Base-by-base conservation (phyloP, 306 rosid genomes). In the Chamaecrista fasciculata region DNA sequence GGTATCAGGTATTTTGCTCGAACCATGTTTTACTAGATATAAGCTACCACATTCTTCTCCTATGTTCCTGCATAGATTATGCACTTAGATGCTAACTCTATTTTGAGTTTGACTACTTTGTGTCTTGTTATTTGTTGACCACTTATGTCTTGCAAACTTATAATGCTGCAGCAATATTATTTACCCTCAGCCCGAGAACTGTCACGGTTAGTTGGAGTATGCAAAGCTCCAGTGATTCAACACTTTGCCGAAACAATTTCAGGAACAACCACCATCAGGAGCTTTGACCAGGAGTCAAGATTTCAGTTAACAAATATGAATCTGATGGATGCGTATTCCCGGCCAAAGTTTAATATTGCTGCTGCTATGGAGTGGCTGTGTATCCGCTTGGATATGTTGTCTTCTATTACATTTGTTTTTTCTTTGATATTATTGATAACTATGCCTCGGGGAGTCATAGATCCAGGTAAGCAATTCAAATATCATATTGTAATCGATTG, bases 161-260 rank as follows among this genome's bases (percentile, higher is more conserved):
- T n/a, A n/a, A 25, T 31, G 5, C 19, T 33, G 46, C 46, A 59
- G 46, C 65, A 59, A 59, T 19, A 59, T 21, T 59, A 59, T 59
- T 33, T 59, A 53, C 60, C 95, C 59, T 56, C 89, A 16, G 84
- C 94, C 4, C 61, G 88, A 58, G 91, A 90, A 64, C 79, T 90
- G 37, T 57, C 91, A 18, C 83, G 95, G 3, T 75, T 87, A 71
- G 81, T 78, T 59, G 96, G 90, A 19, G 83, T 87, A 31, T 84
- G 87, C 85, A 80, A 90, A 74, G 91, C 95, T 70, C 91, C 91
- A 12, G 76, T 84, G 26, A 82, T 90, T 58, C 96, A 87, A 58
- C 89, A 85, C 79, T 90, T 87, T 73, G 49, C 95, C 0, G 91
- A 90, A 79, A 87, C 96, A 33, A 82, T 90, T 70, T 87, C 91